Conservation (phyloP, 2,329 filamentous ascomycete species). For the Gnomoniopsis smithogilvyi region DNA sequence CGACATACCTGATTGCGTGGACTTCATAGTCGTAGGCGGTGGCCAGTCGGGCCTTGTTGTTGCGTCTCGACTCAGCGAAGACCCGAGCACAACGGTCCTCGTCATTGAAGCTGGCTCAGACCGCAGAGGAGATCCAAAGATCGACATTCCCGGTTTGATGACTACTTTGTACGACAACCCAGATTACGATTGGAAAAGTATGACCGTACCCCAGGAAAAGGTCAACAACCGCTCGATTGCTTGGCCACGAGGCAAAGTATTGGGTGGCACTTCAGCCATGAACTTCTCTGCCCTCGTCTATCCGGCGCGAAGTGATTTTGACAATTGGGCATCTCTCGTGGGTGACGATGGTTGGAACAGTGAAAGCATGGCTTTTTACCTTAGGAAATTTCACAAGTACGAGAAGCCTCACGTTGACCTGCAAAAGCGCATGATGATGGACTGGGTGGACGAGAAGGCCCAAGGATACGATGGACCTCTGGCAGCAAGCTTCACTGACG, state of each 20-base stretch:
- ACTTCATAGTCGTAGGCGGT: conserved; percentile 46
- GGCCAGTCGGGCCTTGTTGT: conserved; percentile 46
- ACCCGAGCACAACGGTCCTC: conserved; percentile 31
- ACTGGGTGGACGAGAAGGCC: not conserved
- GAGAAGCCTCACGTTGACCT: not conserved
- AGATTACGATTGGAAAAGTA: conserved; percentile 38
- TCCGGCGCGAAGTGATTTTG: conserved; percentile 23
- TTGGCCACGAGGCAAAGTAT: conserved; percentile 29
- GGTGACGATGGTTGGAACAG: conserved; percentile 26
- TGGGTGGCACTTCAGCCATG: conserved; percentile 28
- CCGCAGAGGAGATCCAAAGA: conserved; percentile 28
- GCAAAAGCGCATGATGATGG: not conserved
- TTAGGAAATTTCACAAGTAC: conserved; percentile 25
- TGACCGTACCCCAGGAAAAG: conserved; percentile 31
- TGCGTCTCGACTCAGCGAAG: conserved; percentile 37
- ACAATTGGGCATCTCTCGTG: conserved; percentile 23
- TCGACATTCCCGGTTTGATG: conserved; percentile 34
- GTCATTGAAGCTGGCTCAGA: conserved; percentile 37
- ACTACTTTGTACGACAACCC: conserved; percentile 29
- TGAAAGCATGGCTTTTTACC: conserved; percentile 28
- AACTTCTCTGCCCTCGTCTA: conserved; percentile 26
- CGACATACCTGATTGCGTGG: conserved; percentile 22
- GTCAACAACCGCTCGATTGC: conserved; percentile 28
- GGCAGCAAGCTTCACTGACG: not conserved
- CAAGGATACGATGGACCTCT: not conserved